Conservation (phyloP, 495 filamentous ascomycete species). For the Gamarada debralockiae region DNA sequence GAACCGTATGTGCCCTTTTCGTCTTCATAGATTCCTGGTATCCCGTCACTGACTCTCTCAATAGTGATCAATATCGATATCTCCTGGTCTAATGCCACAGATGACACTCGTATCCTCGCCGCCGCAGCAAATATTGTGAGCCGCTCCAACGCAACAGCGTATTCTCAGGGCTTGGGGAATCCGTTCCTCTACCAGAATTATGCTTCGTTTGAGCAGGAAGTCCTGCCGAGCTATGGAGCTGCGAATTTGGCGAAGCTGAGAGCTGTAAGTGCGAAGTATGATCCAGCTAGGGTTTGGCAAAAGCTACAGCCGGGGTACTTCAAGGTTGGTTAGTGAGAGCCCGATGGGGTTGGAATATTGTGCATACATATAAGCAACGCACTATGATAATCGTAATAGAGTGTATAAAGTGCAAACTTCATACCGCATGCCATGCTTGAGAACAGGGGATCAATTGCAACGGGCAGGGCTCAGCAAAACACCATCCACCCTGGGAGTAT, state of each 20-base stretch:
- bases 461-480: no score
- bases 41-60: not conserved
- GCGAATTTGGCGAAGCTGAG: conserved; percentile 32
- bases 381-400: no score
- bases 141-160: conserved; percentile 33
- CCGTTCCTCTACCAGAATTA: conserved; percentile 38
- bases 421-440: no score
- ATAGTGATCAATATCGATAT: conserved; percentile 31
- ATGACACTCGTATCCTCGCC: conserved; percentile 31
- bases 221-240: conserved; percentile 40
- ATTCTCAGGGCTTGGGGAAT: conserved; percentile 30
- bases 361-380: no score
- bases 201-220: conserved; percentile 35
- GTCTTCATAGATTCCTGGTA: no score
- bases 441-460: no score
- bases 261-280: conserved; percentile 36
- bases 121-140: conserved; percentile 28
- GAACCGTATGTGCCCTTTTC: conserved; percentile 6
- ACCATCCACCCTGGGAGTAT: no score
- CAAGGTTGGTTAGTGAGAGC: conserved; percentile 20
- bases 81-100: conserved; percentile 28
- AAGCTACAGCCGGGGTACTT: conserved; percentile 38
- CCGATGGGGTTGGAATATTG: no score
- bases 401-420: no score
- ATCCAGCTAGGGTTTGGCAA: conserved; percentile 37